Evolutionary conservation across 208 protist species (phyloP), one percentile per base, ranked within the genome.

Genomic region (Trypanosoma scelopori): DNA sequence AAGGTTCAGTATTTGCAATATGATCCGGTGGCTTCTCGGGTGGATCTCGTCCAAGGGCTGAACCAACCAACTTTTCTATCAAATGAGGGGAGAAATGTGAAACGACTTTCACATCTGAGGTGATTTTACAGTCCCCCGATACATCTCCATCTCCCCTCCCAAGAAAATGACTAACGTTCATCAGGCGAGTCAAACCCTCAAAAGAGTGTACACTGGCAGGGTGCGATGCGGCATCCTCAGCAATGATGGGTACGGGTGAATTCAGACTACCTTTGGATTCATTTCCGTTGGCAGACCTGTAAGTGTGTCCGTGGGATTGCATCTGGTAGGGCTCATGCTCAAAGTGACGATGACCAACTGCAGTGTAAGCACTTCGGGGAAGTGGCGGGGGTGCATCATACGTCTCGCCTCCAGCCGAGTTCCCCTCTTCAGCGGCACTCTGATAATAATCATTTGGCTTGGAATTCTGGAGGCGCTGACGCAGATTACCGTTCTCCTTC

Each of bases 321-420:
- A 9, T 11, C 5, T 37, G 32, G 32, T 11, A 37, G 9, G 9
- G 32, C 9, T 9, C 32, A 37, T 37, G 32, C 32, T 37, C 9
- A 9, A 37, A 37, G 9, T 37, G 9, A 9, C 32, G 9, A 37
- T 9, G 9, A 9, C 32, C 9, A 9, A 9, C 3, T 11, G 32
- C 9, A 37, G 32, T 9, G 32, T 37, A 9, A 9, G 32, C 32
- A 53, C 5, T 16, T 13, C 25, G 28, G 42, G 57, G 57, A 51
- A 63, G 57, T 16, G 57, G 57, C 30, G 57, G 57, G 12, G 57
- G 57, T 27, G 42, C 18, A 63, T 63, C 57, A 35, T 63, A 63
- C 23, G 13, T 47, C 12, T 48, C n/a, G n/a, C n/a, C 55, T 30
- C 7, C 23, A 46, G 13, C 13, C 1, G 23, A 48, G 15, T 60